phyloP scores from a whole-genome alignment of 1,284 basidiomycete genomes.

The Rhodotorula sp. region DNA sequence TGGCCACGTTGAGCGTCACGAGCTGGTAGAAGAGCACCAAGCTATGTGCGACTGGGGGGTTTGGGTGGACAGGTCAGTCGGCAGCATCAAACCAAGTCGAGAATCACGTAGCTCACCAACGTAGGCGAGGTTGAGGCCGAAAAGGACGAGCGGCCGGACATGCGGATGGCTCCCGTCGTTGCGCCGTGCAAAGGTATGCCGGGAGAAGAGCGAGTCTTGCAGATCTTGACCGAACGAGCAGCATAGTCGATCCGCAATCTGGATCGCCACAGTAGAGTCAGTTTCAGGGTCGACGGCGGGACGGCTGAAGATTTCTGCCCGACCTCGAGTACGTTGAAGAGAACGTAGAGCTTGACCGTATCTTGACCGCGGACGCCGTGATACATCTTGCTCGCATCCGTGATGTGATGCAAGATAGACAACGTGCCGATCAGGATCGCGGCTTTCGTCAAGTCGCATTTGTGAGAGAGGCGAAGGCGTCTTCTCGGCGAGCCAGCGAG shows the following conservation, averaged over 20 bases:
- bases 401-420: conserved; percentile 71
- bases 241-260: conserved; percentile 94
- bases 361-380: conserved; percentile 98
- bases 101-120: conserved; percentile 60
- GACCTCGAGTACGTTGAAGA: conserved; percentile 96
- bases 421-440: conserved; percentile 75
- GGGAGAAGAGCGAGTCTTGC: conserved; percentile 91
- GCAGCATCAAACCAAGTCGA: background rate
- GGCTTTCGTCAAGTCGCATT: conserved; percentile 81
- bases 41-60: conserved; percentile 69
- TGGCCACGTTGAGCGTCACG: conserved; percentile 91
- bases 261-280: background rate
- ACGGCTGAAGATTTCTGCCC: conserved; percentile 10
- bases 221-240: conserved; percentile 98
- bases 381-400: conserved; percentile 97
- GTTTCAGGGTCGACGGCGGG: background rate
- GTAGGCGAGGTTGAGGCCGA: conserved; percentile 77
- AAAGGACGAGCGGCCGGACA: conserved; percentile 78
- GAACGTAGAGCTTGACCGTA: conserved; percentile 97
- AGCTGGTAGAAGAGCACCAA: conserved; percentile 97
- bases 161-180: conserved; percentile 52
- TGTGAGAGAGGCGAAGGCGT: conserved; percentile 74
- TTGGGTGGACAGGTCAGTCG: background rate
- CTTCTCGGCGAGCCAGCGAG: background rate
- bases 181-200: conserved; percentile 72